Evolutionary conservation across 345 rosid genomes (phyloP).

Genomic region (Cardamine resedifolia): DNA sequence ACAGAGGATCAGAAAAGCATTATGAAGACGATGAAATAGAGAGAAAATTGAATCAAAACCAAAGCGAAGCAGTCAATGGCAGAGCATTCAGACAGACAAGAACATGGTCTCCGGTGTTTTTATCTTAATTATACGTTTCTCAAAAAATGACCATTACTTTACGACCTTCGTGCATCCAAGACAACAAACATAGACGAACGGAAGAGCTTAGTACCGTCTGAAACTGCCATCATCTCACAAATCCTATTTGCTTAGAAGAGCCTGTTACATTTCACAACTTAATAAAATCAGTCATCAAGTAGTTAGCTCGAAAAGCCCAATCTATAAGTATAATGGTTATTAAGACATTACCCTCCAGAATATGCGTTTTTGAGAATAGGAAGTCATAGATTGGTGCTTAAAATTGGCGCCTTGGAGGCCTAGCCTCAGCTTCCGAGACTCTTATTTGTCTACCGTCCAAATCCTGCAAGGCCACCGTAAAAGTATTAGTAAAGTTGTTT

Average conservation of each 20-base stretch:
- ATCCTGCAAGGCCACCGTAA: constrained; percentile 50
- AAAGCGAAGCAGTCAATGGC: constrained; percentile 34
- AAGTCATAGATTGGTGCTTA: constrained; percentile 39
- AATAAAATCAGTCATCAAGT: constrained; percentile 6
- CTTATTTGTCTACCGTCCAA: constrained; percentile 87
- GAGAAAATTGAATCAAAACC: constrained; percentile 25
- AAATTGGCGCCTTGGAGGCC: constrained; percentile 80
- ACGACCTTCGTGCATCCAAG: constrained; percentile 29
- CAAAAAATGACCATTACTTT: constrained; percentile 23
- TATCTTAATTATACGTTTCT: constrained; percentile 28
- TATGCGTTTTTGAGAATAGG: constrained; percentile 34
- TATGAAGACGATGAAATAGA: background rate
- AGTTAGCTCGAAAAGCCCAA: background rate
- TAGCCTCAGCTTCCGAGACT: constrained; percentile 81
- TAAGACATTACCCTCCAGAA: constrained; percentile 36
- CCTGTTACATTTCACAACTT: constrained; percentile 25
- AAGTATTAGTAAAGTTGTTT: background rate
- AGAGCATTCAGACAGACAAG: constrained; percentile 35
- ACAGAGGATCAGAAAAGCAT: constrained; percentile 5
- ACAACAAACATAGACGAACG: constrained; percentile 18
- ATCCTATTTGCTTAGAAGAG: constrained; percentile 29
- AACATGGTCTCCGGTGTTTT: constrained; percentile 21
- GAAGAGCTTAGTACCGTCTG: constrained; percentile 23
- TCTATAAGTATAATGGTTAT: background rate
- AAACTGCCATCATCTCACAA: constrained; percentile 38